Conservation (phyloP, 202 grass and related monocot species). For the Carex arenaria region DNA sequence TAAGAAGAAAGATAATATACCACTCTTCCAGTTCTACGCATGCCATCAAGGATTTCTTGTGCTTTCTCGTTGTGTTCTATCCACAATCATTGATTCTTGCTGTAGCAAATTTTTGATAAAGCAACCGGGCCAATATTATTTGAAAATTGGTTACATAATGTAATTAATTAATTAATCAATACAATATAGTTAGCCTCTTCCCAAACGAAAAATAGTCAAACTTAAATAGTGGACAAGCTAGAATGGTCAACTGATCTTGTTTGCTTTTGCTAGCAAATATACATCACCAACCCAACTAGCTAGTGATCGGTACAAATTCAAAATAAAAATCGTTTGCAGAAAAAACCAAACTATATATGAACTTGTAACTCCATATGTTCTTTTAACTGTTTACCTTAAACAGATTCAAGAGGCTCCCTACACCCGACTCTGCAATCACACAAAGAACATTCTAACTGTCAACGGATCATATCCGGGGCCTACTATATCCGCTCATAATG, state of each 20-base stretch:
- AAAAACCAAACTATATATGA: neutral
- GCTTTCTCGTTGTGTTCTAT: neutral
- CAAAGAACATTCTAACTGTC: constrained; percentile 30
- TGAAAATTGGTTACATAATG: neutral
- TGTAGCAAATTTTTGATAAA: neutral
- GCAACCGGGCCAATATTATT: neutral
- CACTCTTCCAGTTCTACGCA: neutral
- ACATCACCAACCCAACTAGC: neutral
- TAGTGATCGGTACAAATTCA: neutral
- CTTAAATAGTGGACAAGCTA: neutral
- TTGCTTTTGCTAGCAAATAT: neutral
- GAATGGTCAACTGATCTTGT: neutral
- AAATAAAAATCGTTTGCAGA: neutral
- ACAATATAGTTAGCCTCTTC: neutral
- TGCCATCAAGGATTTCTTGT: neutral
- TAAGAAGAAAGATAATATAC: no score
- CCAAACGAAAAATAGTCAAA: neutral
- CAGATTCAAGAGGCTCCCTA: constrained; percentile 16
- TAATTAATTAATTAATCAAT: neutral
- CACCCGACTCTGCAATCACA: constrained; percentile 23
- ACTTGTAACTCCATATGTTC: neutral
- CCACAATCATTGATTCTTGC: neutral
- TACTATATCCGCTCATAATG: constrained; percentile 14
- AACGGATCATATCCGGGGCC: constrained; percentile 25
- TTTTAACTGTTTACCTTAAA: neutral